Base-by-base conservation (phyloP, 345 rosid genomes). In the Gynandropsis gynandra region DNA sequence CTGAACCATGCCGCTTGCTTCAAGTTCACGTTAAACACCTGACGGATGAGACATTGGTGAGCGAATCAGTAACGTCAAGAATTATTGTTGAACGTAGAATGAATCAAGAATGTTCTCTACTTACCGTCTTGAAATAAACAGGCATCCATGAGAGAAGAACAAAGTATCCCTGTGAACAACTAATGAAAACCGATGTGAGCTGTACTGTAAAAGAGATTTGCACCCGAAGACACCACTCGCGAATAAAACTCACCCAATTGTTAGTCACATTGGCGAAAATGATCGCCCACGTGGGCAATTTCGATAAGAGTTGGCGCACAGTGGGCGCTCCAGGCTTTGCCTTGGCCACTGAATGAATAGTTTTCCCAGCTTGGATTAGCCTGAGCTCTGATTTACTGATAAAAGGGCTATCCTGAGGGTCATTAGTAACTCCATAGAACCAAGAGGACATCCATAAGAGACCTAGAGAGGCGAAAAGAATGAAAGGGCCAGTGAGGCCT, bases 131-230 rank as follows among this genome's bases (percentile, higher is more conserved):
- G 86, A 92, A 84, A 69, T 92, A 92, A 52, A 82, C 80, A 34
- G 98, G 98, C 96, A 92, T 92, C 96, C 96, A 92, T 18, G 96
- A 77, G 36, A 92, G 93, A 45, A 92, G 95, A 69, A 92, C 96
- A 49, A 92, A 92, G 52, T 92, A 92, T 41, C 98, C 98, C 98
- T 92, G 82, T 31, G 15, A 71, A 27, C 36, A 51, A 44, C 16
- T 19, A 37, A 53, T n/a, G 6, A 32, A 64, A 35, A 42, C 47
- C 32, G 7, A 5, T 42, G 24, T 47, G 41, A 59, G 15, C 46
- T 47, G 33, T 7, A 41, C 24, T 5, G 35, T 8, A 13, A 4
- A 1, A 41, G 18, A 7, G 20, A 53, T 34, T 16, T 37, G 32
- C 33, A 42, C 3, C 5, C 3, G 19, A 42, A 61, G 43, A 43